Percentiles rank a stretch among this genome's conserved stretches.
Evolutionary conservation across 2,329 filamentous ascomycete genomes (phyloP).

Genomic region (Sporothrix pseudoabietina): DNA sequence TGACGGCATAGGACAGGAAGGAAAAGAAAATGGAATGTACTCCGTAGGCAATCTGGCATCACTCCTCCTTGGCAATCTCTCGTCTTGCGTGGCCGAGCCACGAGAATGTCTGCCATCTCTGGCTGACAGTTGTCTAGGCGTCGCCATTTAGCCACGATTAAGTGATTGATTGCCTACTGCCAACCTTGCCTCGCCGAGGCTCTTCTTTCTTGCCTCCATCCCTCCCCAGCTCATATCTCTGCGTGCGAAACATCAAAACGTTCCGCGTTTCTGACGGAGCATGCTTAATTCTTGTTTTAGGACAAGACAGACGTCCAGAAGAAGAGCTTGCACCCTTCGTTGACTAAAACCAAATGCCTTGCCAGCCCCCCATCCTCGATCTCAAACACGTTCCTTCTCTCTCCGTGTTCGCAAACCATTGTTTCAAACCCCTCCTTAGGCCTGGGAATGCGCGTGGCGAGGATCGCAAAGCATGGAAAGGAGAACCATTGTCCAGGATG

Average conservation of each 20-base stretch:
- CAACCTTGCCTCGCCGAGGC: background rate
- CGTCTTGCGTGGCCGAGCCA: background rate
- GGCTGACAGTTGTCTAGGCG: background rate
- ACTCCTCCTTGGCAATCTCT: background rate
- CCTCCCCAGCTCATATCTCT: background rate
- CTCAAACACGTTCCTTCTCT: background rate
- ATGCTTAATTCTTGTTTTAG: background rate
- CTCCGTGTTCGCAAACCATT: background rate
- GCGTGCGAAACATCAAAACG: background rate
- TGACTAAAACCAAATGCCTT: background rate
- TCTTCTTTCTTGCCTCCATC: background rate
- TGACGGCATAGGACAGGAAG: background rate
- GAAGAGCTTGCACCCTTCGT: background rate
- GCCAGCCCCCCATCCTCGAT: background rate
- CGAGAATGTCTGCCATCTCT: background rate
- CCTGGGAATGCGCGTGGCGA: background rate
- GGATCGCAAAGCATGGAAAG: background rate
- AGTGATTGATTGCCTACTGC: conserved; percentile 18
- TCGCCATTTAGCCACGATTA: conserved; percentile 13
- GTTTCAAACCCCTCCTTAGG: conserved; percentile 9
- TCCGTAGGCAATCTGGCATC: background rate
- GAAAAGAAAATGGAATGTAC: background rate
- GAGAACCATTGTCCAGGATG: background rate
- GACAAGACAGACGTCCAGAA: background rate
- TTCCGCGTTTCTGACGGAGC: background rate